phyloP scores from a whole-genome alignment of 345 rosid genomes.

The Lenwebbia sp. region DNA sequence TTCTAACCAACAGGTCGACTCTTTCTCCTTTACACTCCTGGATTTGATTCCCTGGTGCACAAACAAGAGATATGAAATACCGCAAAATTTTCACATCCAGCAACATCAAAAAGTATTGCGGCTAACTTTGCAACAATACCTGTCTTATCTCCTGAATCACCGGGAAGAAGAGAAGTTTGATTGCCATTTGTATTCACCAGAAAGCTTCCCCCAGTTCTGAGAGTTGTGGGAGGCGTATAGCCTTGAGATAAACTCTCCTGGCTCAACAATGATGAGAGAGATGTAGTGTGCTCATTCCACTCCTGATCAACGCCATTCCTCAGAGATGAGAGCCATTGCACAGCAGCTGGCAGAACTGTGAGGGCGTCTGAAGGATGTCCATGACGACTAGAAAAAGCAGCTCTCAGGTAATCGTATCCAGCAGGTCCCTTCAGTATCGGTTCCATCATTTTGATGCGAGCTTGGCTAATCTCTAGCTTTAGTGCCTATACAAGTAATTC shows the following conservation, averaged over 20 bases:
- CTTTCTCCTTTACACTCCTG: slow-evolving; percentile 63
- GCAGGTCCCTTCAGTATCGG: slow-evolving; percentile 77
- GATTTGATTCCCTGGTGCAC: slow-evolving; percentile 24
- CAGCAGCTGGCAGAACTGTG: slow-evolving; percentile 40
- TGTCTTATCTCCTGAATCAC: slow-evolving; percentile 16
- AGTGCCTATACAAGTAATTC: slow-evolving; percentile 32
- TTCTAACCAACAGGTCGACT: slow-evolving; percentile 61
- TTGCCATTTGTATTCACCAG: slow-evolving; percentile 8
- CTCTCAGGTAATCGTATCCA: slow-evolving; percentile 61
- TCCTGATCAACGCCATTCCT: slow-evolving; percentile 39
- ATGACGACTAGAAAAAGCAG: slow-evolving; percentile 47
- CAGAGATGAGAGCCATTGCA: slow-evolving; percentile 54
- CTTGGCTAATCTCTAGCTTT: slow-evolving; percentile 61
- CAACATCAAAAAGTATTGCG: not conserved
- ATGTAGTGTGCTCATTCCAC: slow-evolving; percentile 59
- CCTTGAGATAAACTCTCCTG: slow-evolving; percentile 34
- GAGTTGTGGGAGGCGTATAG: slow-evolving; percentile 34
- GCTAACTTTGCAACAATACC: slow-evolving; percentile 10
- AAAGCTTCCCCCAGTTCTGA: slow-evolving; percentile 75
- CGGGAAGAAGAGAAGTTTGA: not conserved
- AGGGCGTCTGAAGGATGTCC: slow-evolving; percentile 45
- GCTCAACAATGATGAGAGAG: slow-evolving; percentile 28
- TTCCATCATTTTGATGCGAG: slow-evolving; percentile 67
- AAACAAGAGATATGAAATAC: not conserved
- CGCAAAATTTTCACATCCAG: not conserved